Percentiles rank a stretch among this genome's conserved stretches.
Conservation (phyloP, 1,284 basidiomycete species). For the Austropuccinia psidii region DNA sequence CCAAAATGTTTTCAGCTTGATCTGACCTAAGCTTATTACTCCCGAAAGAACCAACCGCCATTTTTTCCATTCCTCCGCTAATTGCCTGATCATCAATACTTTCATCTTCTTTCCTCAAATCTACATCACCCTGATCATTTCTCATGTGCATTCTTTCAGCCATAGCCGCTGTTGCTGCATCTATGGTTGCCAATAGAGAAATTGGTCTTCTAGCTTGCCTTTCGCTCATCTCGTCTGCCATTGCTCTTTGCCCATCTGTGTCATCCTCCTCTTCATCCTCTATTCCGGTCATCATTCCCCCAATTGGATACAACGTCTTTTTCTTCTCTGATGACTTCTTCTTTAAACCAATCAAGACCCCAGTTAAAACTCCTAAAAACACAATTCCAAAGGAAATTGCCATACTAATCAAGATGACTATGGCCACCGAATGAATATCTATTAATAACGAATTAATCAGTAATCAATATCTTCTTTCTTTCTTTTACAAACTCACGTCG, state of each 20-base stretch:
- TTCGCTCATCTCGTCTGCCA: not conserved
- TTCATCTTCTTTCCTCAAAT: not conserved
- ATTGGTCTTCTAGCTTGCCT: constrained; percentile 38
- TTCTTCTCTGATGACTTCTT: constrained; percentile 38
- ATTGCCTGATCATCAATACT: not conserved
- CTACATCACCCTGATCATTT: not conserved
- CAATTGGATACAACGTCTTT: constrained; percentile 38
- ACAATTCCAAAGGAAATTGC: constrained; percentile 92
- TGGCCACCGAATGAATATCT: constrained; percentile 81
- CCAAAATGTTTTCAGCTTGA: not conserved
- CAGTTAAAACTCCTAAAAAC: constrained; percentile 77
- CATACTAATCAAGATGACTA: constrained; percentile 94
- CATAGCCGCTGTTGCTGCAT: constrained; percentile 40
- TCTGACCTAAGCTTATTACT: not conserved
- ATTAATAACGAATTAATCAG: constrained; percentile 51
- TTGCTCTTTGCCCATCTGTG: constrained; percentile 27
- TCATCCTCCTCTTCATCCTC: not conserved
- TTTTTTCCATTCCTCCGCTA: too few species aligned
- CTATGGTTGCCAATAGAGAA: constrained; percentile 44
- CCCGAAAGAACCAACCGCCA: too few species aligned
- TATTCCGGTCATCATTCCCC: constrained; percentile 22
- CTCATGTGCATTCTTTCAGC: constrained; percentile 15
- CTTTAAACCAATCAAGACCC: constrained; percentile 78
- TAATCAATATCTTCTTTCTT: constrained; percentile 52
- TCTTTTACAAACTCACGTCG: constrained; percentile 48